These are phyloP conservation scores for Yamadazyma takamatsuzukensis DNA, from an alignment of 805 yeast species.

Conservation along the genomic window DNA sequence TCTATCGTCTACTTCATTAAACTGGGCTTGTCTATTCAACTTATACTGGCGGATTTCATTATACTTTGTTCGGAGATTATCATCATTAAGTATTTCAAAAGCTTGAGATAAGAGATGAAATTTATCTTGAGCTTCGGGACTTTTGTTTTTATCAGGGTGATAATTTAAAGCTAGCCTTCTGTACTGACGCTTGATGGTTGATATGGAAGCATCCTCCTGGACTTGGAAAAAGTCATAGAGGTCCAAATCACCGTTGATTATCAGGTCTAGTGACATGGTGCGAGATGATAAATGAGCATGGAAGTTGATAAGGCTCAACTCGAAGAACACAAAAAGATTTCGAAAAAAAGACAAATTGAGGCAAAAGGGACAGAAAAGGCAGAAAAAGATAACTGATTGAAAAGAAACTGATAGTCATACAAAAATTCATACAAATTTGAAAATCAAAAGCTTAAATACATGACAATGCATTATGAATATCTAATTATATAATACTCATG, in stretches of 20 bases:
- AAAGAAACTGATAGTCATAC: too few relatives aligned
- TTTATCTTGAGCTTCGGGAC: slow-evolving; percentile 20
- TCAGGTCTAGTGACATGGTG: slow-evolving; percentile 6
- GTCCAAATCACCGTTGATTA: slow-evolving; percentile 23
- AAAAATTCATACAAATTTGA: too few relatives aligned
- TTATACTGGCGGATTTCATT: slow-evolving; percentile 22
- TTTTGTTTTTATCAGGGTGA: slow-evolving; percentile 40
- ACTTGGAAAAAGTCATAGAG: slow-evolving; percentile 25
- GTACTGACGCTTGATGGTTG: slow-evolving; percentile 27
- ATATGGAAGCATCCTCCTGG: slow-evolving; percentile 16
- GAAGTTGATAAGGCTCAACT: too few relatives aligned
- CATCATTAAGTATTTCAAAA: slow-evolving; percentile 29
- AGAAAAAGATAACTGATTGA: too few relatives aligned
- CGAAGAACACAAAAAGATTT: too few relatives aligned
- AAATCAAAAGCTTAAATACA: too few relatives aligned
- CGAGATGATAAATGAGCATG: slow-evolving; percentile 1
- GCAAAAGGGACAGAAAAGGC: too few relatives aligned
- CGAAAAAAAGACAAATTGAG: too few relatives aligned
- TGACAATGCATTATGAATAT: too few relatives aligned
- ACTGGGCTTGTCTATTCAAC: slow-evolving; percentile 9
- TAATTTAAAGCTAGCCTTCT: slow-evolving; percentile 31
- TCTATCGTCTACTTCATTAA: slow-evolving; percentile 16
- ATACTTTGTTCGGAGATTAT: slow-evolving; percentile 22
- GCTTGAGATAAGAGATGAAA: slow-evolving; percentile 29
- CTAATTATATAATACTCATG: too few relatives aligned